These are phyloP conservation scores for Phytophthora aleatoria DNA, from an alignment of 352 stramenopile genomes.

Conservation along the genomic window DNA sequence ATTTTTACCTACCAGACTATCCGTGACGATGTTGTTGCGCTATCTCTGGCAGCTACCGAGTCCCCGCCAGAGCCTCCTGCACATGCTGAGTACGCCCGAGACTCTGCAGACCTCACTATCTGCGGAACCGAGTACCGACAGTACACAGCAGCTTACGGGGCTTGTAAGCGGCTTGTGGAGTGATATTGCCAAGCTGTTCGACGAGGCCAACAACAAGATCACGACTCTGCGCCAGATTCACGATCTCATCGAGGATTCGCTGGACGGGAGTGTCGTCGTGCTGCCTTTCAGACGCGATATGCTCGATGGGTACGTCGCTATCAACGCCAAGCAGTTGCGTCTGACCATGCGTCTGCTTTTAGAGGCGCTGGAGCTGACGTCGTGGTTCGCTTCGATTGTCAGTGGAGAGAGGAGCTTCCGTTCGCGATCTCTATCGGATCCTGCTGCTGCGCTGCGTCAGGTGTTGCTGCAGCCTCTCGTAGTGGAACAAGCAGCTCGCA, in stretches of 20 bases:
- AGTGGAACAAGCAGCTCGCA: constrained; percentile 66
- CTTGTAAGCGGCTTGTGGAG: constrained; percentile 73
- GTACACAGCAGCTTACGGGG: constrained; percentile 51
- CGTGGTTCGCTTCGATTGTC: constrained; percentile 61
- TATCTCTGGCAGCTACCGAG: constrained; percentile 69
- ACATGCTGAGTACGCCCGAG: constrained; percentile 28
- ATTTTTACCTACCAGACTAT: constrained; percentile 67
- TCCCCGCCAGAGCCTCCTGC: constrained; percentile 43
- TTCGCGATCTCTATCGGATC: constrained; percentile 26
- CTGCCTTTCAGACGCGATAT: constrained; percentile 59
- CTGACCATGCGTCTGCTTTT: constrained; percentile 66
- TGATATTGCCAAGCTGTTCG: constrained; percentile 71
- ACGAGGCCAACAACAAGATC: constrained; percentile 70
- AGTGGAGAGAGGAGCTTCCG: constrained; percentile 39
- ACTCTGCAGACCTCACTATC: constrained; percentile 18
- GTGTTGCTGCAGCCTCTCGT: constrained; percentile 61
- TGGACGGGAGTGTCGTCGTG: constrained; percentile 39
- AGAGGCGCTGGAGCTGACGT: constrained; percentile 66
- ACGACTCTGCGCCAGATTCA: constrained; percentile 61
- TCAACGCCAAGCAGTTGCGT: constrained; percentile 74
- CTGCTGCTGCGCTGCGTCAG: constrained; percentile 25
- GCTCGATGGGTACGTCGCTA: constrained; percentile 65
- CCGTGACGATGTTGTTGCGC: constrained; percentile 59
- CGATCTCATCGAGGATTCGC: constrained; percentile 58
- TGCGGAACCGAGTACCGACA: constrained; percentile 11